A percentile compares a stretch with the other conserved stretches of the same genome.
phyloP scores from a whole-genome alignment of 805 yeast species.

The Pichia sporocuriosa region DNA sequence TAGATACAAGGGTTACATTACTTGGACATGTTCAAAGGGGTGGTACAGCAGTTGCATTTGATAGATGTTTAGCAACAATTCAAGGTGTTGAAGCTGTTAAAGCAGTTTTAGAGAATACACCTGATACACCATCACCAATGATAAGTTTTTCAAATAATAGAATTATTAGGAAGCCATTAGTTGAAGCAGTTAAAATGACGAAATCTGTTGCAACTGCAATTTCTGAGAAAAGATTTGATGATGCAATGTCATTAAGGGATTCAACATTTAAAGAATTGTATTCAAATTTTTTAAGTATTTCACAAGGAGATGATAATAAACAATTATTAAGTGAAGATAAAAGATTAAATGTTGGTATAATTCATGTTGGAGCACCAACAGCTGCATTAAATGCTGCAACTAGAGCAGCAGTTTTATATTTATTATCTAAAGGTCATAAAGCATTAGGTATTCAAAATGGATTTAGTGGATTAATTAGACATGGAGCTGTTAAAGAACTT shows the following conservation, averaged over 20 bases:
- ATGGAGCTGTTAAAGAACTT: conserved; percentile 71
- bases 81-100: conserved; percentile 98
- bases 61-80: conserved; percentile 82
- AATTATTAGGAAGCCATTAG: conserved; percentile 74
- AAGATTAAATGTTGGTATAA: conserved; percentile 68
- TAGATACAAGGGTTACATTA: conserved; percentile 92
- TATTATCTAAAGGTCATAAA: conserved; percentile 83
- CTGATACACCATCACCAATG: conserved; percentile 90
- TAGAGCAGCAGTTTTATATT: conserved; percentile 82
- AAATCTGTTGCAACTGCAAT: conserved; percentile 89
- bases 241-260: conserved; percentile 83
- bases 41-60: conserved; percentile 95
- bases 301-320: conserved; percentile 63
- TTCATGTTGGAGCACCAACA: conserved; percentile 96
- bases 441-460: conserved; percentile 93
- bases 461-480: conserved; percentile 83
- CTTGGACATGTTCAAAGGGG: conserved; percentile 98
- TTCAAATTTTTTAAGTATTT: conserved; percentile 63
- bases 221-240: conserved; percentile 66
- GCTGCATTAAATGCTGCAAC: conserved; percentile 93
- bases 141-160: conserved; percentile 86
- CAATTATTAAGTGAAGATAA: conserved; percentile 53
- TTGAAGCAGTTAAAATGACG: conserved; percentile 85
- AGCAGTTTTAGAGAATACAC: conserved; percentile 83
- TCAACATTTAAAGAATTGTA: conserved; percentile 80